These are phyloP conservation scores for Yamagishiella unicocca DNA, from an alignment of 139 green algal genomes.

Conservation along the genomic window DNA sequence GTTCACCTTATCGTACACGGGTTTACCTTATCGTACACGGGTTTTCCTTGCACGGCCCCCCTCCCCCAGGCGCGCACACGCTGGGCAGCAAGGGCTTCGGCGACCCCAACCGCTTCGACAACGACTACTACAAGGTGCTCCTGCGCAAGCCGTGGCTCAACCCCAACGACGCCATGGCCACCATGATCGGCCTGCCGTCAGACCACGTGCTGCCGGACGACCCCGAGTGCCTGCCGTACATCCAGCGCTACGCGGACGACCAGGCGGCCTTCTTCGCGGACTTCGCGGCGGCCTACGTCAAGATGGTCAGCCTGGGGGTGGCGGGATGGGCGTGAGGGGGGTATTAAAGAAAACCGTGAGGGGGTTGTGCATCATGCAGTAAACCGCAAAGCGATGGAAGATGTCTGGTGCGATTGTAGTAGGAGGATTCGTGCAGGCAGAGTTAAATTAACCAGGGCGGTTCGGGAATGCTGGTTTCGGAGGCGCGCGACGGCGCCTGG, in stretches of 20 bases:
- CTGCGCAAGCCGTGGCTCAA: conserved; percentile 81
- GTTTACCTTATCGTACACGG: neutral
- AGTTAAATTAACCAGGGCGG: no score
- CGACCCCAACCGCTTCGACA: conserved; percentile 92
- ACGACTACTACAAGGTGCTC: conserved; percentile 89
- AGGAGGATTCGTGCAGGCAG: no score
- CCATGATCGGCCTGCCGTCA: conserved; percentile 87
- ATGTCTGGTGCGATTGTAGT: no score
- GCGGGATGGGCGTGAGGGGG: neutral
- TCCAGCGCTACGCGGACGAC: conserved; percentile 73
- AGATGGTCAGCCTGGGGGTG: conserved; percentile 70
- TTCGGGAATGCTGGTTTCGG: no score
- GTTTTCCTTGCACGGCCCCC: neutral
- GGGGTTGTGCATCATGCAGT: no score
- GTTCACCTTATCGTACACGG: no score
- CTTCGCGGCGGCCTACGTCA: conserved; percentile 78
- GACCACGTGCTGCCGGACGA: conserved; percentile 91
- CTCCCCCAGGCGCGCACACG: conserved; percentile 24
- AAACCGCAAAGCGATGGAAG: no score
- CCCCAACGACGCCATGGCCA: conserved; percentile 66
- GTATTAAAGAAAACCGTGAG: no score
- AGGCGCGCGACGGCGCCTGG: no score
- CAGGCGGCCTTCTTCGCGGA: conserved; percentile 79
- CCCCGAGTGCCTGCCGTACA: conserved; percentile 50
- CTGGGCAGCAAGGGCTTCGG: conserved; percentile 93